Percentiles rank a stretch among this genome's conserved stretches.
Conservation (phyloP, 768 basidiomycete genomes). For the Amanita rimosa region DNA sequence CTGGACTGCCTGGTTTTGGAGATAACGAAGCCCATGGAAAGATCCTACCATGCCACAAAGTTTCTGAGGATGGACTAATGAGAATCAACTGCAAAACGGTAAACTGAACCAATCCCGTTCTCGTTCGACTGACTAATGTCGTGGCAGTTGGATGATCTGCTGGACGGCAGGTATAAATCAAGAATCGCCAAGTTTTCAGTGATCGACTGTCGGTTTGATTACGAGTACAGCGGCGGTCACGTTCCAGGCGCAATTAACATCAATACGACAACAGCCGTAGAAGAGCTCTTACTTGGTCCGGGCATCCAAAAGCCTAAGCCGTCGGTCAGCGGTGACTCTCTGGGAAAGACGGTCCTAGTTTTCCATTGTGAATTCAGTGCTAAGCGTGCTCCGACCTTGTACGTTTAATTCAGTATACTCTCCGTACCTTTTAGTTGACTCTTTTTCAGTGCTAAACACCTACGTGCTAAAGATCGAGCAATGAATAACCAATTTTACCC, state of each 20-base stretch:
- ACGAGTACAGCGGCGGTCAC: slow-evolving; percentile 92
- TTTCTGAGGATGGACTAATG: slow-evolving; percentile 93
- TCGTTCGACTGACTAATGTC: slow-evolving; percentile 7
- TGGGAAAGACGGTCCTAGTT: slow-evolving; percentile 74
- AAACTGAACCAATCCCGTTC: slow-evolving; percentile 14
- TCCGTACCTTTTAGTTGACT: neutral
- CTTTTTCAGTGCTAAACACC: slow-evolving; percentile 70
- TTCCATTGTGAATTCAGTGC: slow-evolving; percentile 99
- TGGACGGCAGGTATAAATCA: slow-evolving; percentile 63
- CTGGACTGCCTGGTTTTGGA: slow-evolving; percentile 76
- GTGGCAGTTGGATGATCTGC: slow-evolving; percentile 59
- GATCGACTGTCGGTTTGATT: slow-evolving; percentile 96
- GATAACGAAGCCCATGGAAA: slow-evolving; percentile 92
- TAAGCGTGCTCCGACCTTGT: slow-evolving; percentile 96
- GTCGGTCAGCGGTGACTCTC: slow-evolving; percentile 62
- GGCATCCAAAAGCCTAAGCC: slow-evolving; percentile 46
- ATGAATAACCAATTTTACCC: slow-evolving; percentile 87
- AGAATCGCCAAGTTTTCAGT: slow-evolving; percentile 63
- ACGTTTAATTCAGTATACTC: slow-evolving; percentile 19
- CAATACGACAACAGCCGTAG: slow-evolving; percentile 68
- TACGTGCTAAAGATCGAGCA: slow-evolving; percentile 83
- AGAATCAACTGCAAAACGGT: slow-evolving; percentile 77
- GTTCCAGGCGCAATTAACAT: slow-evolving; percentile 88
- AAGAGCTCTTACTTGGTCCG: slow-evolving; percentile 65
- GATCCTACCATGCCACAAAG: slow-evolving; percentile 86